Evolutionary conservation across 2,329 filamentous ascomycete species (phyloP).

Genomic region (Xylaria sp.): DNA sequence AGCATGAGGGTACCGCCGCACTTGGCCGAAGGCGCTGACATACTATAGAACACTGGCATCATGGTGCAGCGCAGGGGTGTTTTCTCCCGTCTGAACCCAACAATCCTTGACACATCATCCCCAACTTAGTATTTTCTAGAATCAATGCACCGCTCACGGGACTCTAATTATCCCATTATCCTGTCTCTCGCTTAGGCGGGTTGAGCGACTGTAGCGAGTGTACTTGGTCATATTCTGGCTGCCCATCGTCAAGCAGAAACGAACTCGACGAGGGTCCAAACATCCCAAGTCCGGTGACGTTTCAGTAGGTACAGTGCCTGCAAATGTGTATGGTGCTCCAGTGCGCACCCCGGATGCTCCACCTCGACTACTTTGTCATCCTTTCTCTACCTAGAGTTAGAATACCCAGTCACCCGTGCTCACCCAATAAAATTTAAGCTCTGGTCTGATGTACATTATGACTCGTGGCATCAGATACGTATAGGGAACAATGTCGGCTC

Average conservation of each 20-base stretch:
- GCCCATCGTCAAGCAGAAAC: slow-evolving; percentile 32
- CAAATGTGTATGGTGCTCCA: slow-evolving; percentile 17
- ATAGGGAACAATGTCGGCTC: slow-evolving; percentile 3
- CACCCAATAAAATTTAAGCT: slow-evolving; percentile 14
- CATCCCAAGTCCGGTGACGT: slow-evolving; percentile 34
- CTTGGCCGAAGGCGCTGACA: slow-evolving; percentile 35
- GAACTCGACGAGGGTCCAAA: slow-evolving; percentile 24
- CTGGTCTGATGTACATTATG: slow-evolving; percentile 9
- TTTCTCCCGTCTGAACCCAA: slow-evolving; percentile 13
- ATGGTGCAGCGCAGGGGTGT: slow-evolving; percentile 29
- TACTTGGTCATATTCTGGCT: slow-evolving; percentile 18
- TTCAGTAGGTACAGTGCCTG: slow-evolving; percentile 33
- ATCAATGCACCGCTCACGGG: background rate
- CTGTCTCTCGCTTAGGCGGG: slow-evolving; percentile 4
- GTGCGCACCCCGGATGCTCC: slow-evolving; percentile 33
- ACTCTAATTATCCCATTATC: background rate
- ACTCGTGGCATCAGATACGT: slow-evolving; percentile 18
- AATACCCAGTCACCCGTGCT: slow-evolving; percentile 5
- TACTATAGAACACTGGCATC: slow-evolving; percentile 24
- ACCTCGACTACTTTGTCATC: slow-evolving; percentile 21
- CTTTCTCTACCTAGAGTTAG: background rate
- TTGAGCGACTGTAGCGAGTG: slow-evolving; percentile 3
- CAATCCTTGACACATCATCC: slow-evolving; percentile 34
- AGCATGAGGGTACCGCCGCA: slow-evolving; percentile 27
- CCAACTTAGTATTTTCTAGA: slow-evolving; percentile 8